A percentile compares a stretch with the other conserved stretches of the same genome.
phyloP scores from a whole-genome alignment of 2,329 filamentous ascomycete species.

The Alternaria hordeiaustralica region DNA sequence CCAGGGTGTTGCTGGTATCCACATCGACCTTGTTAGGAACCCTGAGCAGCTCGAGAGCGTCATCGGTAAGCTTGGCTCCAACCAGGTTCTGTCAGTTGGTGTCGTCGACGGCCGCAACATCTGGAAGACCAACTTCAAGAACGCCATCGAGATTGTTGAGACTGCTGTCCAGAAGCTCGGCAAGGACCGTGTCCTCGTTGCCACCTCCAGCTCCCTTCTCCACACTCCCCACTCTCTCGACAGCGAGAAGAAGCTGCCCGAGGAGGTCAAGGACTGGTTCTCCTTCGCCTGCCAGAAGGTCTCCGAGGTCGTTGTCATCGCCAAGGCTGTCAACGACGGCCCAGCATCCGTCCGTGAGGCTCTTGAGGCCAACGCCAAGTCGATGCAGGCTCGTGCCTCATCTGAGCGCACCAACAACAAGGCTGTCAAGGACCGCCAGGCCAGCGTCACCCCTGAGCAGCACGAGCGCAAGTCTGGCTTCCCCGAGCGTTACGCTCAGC shows the following conservation, averaged over 20 bases:
- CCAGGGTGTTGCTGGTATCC: conserved; percentile 78
- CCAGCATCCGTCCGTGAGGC: conserved; percentile 83
- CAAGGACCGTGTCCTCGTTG: conserved; percentile 95
- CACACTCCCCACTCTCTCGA: conserved; percentile 98
- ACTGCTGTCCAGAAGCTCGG: conserved; percentile 91
- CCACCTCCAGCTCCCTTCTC: conserved; percentile 95
- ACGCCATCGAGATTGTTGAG: conserved; percentile 89
- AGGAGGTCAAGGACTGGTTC: conserved; percentile 97
- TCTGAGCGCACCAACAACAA: conserved; percentile 97
- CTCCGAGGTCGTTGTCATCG: conserved; percentile 85
- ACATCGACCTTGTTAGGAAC: conserved; percentile 96
- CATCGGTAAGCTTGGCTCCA: conserved; percentile 79
- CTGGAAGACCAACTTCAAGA: conserved; percentile 99
- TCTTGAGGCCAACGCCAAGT: conserved; percentile 97
- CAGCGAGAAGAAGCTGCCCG: conserved; percentile 97
- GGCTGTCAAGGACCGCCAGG: conserved; percentile 94
- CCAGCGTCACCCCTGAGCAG: conserved; percentile 80
- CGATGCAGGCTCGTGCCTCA: conserved; percentile 85
- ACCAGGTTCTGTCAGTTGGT: conserved; percentile 91
- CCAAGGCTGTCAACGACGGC: conserved; percentile 95
- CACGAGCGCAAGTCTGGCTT: conserved; percentile 95
- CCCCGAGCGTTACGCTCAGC: conserved; percentile 80
- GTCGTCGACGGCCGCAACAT: conserved; percentile 99
- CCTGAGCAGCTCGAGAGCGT: conserved; percentile 95
- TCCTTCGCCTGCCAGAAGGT: conserved; percentile 97